These are phyloP conservation scores for Ajuga chamaepitys DNA, from an alignment of 257 asterid genomes.

Conservation along the genomic window DNA sequence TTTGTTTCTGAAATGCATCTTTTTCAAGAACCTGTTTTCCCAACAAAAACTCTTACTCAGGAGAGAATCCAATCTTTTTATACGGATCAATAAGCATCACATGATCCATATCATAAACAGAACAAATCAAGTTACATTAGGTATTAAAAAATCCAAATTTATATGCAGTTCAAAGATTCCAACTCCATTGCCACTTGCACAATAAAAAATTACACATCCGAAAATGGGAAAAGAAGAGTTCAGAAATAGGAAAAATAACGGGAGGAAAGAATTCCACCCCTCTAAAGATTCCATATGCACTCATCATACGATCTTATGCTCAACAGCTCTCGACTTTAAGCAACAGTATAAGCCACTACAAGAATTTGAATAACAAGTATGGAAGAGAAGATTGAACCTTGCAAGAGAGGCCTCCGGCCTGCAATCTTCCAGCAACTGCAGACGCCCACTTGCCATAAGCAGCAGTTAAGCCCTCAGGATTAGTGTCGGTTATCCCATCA, in stretches of 20 bases:
- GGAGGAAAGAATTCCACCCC: neutral
- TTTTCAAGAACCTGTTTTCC: slow-evolving; percentile 65
- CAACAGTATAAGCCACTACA: neutral
- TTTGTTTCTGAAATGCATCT: slow-evolving; percentile 85
- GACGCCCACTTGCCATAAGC: slow-evolving; percentile 96
- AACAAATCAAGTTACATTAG: neutral
- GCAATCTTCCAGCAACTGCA: slow-evolving; percentile 75
- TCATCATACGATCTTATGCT: neutral
- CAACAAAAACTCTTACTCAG: neutral
- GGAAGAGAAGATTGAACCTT: slow-evolving; percentile 43
- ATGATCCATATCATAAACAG: neutral
- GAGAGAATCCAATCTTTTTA: neutral
- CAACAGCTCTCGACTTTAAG: neutral
- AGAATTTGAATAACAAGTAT: neutral
- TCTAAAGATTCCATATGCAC: neutral
- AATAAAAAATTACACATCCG: neutral
- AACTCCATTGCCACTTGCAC: neutral
- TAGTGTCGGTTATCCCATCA: slow-evolving; percentile 89
- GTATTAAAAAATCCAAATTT: neutral
- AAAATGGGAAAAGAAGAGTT: neutral
- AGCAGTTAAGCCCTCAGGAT: slow-evolving; percentile 94
- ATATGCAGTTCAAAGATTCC: neutral
- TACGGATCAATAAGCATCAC: neutral
- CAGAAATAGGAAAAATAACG: neutral
- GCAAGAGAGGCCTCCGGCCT: slow-evolving; percentile 84